Base-by-base conservation (phyloP, 441 rosid genomes). In the Erodium moschatum region DNA sequence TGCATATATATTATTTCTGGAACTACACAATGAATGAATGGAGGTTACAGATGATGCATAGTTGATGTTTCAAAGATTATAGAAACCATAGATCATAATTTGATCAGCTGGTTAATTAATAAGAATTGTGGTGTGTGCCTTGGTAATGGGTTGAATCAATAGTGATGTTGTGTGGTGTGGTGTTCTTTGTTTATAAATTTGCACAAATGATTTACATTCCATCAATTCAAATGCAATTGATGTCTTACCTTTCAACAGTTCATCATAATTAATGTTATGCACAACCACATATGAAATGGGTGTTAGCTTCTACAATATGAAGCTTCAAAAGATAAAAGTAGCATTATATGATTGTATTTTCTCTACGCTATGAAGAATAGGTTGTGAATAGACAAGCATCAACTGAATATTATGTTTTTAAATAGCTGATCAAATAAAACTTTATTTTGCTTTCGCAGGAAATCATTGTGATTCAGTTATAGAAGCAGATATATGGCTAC, bases 401-500 rank as follows among this genome's bases (percentile, higher is more conserved):
- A 9, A 5, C 9, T 16, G 15, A 16, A 33, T 33, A 33, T 3
- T 33, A 33, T 33, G 6, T 33, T 33, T 33, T 54, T 6, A 16
- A 54, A 54, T 54, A 5, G 61, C 21, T 54, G 21, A 16, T 54
- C 6, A 54, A 54, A 6, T 5, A 18, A 54, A 54, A 19, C 61
- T 54, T 11, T 18, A 54, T n/a, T 16, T 54, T 54, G 9, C 6
- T 16, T 54, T 54, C 16, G 21, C 6, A 33, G 38, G 38, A 33
- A 33, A 33, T 5, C 38, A 5, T 33, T 33, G 38, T 54, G 21
- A 54, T 8, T 54, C 15, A 15, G 19, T 62, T 50, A 70, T 27
- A 11, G 21, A 62, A 74, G 62, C 69, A 61, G 66, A 64, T 67
- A 61, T 29, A 81, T 94, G 97, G 97, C 98, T 11, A 89, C 94